Base-by-base conservation (phyloP, 2,329 filamentous ascomycete species). In the Aspergillus novoparasiticus region DNA sequence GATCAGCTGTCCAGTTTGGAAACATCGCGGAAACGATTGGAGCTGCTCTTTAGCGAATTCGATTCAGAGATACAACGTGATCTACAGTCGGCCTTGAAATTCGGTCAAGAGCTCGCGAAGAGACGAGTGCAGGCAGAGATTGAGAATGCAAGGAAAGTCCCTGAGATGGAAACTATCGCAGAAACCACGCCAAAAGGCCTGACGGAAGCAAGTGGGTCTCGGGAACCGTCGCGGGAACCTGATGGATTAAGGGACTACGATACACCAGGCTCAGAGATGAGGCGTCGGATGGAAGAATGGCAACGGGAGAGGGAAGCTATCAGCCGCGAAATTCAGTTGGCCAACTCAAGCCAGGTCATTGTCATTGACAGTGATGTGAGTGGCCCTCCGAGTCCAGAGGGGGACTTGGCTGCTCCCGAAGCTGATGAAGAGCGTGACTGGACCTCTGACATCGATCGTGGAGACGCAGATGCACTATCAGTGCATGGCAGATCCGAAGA, bases 231-330 rank as follows among this genome's bases (percentile, higher is more conserved):
- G 43, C 59, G 34, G 45, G 56, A 50, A 34, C 53, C 59, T 28
- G 57, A 50, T 45, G 57, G 46, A 36, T 23, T 39, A 8, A 30
- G 41, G 11, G 23, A 60, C 21, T 39, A 63, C 28, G 59, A 64
- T n/a, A 64, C 65, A 6, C 65, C 67, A 28, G 60, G 65, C 26
- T 61, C 69, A 1, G 68, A 67, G 58, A 75, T 75, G 69, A 68
- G 68, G 59, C 71, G 64, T 58, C 73, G 75, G 30, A 76, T 82
- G 72, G 73, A 66, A 39, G 73, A 80, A 65, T 83, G 79, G 79
- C 81, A 82, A 62, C 72, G 72, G 21, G 80, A 83, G 67, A 77
- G 81, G 62, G 78, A 82, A 60, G 75, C 74, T 12, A 74, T 82
- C 30, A 81, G 80, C 62, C 75, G 73, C 26, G 73, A 82, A 57